Base-by-base conservation (phyloP, 345 rosid species). In the Gossypium arboreum region DNA sequence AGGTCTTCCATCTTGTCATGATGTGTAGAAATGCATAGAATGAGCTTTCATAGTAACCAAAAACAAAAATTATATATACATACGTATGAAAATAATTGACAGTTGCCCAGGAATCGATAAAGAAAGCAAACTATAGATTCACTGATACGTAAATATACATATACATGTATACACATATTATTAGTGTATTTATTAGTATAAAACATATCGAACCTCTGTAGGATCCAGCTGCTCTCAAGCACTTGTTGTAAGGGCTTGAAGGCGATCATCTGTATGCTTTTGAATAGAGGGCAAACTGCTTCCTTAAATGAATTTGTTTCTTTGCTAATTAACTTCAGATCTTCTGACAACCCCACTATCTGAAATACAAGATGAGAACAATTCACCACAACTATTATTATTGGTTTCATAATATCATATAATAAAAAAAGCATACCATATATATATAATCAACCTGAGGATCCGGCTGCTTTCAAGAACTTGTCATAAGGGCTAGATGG, bases 401-500 rank as follows among this genome's bases (percentile, higher is more conserved):
- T 43, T 41, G 50, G 25, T n/a, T 39, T 2, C 47, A 18, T 44
- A 64, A 65, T 45, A 45, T 10, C 50, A 45, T 45, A 29, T 4
- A 29, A 29, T 29, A 29, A 29, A 29, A 29, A 29, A 29, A 29
- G 39, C 39, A 29, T 29, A 29, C 6, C 0, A 29, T 29, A 10
- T 45, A 9, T 20, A 18, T 22, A 58, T 58, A 22, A 22, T 58
- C 39, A 58, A 22, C 60, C 76, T 78, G 81, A 88, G 83, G 91
- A 91, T 58, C 97, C 92, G 56, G 94, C 98, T 12, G 93, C 97
- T 83, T 93, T 90, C 82, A 91, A 77, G 88, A 93, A 91, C 70
- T 91, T 90, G 82, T 90, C 98, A 13, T 88, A 88, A 10, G 97
- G 98, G 84, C 97, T 91, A 34, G 98, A 84, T 72, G 94, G 92